Percentiles rank a stretch among this genome's conserved stretches.
phyloP scores from a whole-genome alignment of 495 filamentous ascomycete genomes.

The Podospora appendiculata region DNA sequence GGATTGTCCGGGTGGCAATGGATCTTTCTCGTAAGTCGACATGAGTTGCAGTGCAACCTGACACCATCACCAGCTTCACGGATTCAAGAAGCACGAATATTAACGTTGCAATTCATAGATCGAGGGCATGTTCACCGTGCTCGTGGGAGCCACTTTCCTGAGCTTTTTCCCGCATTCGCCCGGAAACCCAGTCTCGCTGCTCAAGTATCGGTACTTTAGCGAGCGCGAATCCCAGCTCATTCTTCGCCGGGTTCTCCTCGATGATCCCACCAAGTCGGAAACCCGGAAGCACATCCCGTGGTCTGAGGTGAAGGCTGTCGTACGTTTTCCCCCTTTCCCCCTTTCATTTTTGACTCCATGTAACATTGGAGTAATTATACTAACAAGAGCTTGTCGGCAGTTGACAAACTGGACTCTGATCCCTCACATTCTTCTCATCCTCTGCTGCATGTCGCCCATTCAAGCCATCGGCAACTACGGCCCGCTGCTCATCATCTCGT shows the following conservation, averaged over 20 bases:
- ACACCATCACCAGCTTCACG: background rate
- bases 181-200: slow-evolving; percentile 34
- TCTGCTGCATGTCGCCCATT: slow-evolving; percentile 19
- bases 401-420: slow-evolving; percentile 31
- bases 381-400: background rate
- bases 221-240: slow-evolving; percentile 30
- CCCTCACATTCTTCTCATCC: slow-evolving; percentile 35
- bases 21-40: slow-evolving; percentile 38
- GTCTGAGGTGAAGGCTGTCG: slow-evolving; percentile 15
- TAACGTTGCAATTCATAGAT: slow-evolving; percentile 1
- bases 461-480: slow-evolving; percentile 32
- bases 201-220: slow-evolving; percentile 31
- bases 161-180: slow-evolving; percentile 37
- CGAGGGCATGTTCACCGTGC: slow-evolving; percentile 47
- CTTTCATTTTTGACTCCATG: background rate
- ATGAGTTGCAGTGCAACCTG: too few relatives aligned
- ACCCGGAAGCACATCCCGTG: slow-evolving; percentile 7
- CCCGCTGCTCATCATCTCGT: slow-evolving; percentile 29
- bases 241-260: slow-evolving; percentile 24
- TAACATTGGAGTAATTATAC: background rate
- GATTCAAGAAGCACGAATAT: background rate
- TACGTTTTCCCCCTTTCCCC: background rate
- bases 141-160: slow-evolving; percentile 42
- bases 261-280: slow-evolving; percentile 26
- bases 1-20: slow-evolving; percentile 54